phyloP scores from a whole-genome alignment of 179 eudicot species.

The Silene coronaria region DNA sequence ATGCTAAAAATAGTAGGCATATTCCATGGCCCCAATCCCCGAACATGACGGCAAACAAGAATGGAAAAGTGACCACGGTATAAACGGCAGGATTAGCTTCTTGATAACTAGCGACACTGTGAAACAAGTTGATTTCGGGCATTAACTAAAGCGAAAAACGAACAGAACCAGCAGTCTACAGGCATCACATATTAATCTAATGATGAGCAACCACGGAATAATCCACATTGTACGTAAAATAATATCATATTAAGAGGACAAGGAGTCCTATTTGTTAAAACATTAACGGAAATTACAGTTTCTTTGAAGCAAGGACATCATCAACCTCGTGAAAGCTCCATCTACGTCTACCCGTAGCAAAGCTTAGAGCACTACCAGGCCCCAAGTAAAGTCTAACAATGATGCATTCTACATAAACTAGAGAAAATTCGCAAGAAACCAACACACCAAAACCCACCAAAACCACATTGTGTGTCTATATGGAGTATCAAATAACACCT shows the following conservation, averaged over 20 bases:
- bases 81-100: slow-evolving; percentile 98
- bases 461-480: background rate
- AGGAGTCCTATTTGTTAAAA: background rate
- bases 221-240: background rate
- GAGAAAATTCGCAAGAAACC: background rate
- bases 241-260: background rate
- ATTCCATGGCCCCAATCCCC: slow-evolving; percentile 99
- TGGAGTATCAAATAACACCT: background rate
- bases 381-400: background rate
- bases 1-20: slow-evolving; percentile 81
- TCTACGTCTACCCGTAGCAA: background rate
- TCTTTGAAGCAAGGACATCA: background rate
- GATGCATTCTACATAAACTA: background rate
- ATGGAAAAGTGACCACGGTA: slow-evolving; percentile 83
- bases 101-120: slow-evolving; percentile 89
- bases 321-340: background rate
- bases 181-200: background rate
- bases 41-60: slow-evolving; percentile 98
- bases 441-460: background rate
- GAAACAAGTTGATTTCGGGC: slow-evolving; percentile 27
- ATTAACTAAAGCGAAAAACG: slow-evolving; percentile 5
- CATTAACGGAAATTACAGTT: background rate
- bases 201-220: background rate
- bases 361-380: background rate
- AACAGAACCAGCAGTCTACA: background rate